Base-by-base conservation (phyloP, 805 yeast species). In the Saccharomycopsis javanensis region DNA sequence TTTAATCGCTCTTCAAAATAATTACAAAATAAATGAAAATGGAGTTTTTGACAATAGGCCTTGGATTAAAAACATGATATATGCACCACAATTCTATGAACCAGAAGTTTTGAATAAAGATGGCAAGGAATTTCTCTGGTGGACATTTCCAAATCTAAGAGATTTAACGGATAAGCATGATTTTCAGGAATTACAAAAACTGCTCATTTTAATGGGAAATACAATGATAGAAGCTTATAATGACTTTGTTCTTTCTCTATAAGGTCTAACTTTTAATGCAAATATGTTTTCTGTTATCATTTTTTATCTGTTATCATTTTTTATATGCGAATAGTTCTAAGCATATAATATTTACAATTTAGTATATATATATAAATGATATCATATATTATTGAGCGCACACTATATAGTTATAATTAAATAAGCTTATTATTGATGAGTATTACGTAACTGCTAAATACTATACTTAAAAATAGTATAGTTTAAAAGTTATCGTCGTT, bases 91-190 rank as follows among this genome's bases (percentile, higher is more conserved):
- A 52, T 66, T 76, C 54, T 71, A 76, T 65, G 79, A 82, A 5
- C 88, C 89, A 0, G 74, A 74, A 10, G 31, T 55, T 6, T 34
- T 55, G n/a, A 66, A 65, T 8, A 59, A 57, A 1, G 68, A 64
- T 1, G 66, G 65, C 2, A 63, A 63, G 2, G 64, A 64, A 10
- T 75, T 71, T 59, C 72, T 78, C 42, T 79, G 85, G 78, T 81
- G 83, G 69, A 76, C 86, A 1, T 89, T 86, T 66, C 97, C 97
- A 0, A 78, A 79, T 4, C 77, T 90, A 1, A 76, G 95, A 60
- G 96, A 90, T 65, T 82, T 80, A 0, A 66, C 88, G 11, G 73
- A 42, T 15, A 42, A 28, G 25, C 48, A 20, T 42, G 48, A 42
- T 16, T 42, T 42, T 15, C 72, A 48, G 67, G 67, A 1, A 72